A percentile compares a stretch with the other conserved stretches of the same genome.
phyloP scores from a whole-genome alignment of 1,139 yeast genomes.

The Yamadazyma epiphylla region DNA sequence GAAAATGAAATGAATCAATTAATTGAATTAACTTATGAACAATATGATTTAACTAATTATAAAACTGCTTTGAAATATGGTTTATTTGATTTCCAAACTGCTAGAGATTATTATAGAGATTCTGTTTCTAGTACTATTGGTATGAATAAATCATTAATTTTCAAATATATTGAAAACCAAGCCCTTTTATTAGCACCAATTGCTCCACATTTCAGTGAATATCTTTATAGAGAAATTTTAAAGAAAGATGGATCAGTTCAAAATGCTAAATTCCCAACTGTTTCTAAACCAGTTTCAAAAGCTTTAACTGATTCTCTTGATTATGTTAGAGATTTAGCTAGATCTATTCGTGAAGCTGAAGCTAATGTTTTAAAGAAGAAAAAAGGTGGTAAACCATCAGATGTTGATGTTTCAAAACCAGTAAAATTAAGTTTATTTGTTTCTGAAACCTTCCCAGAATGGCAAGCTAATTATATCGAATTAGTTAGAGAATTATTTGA shows the following conservation, averaged over 20 bases:
- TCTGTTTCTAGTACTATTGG: constrained; percentile 52
- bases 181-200: constrained; percentile 82
- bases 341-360: constrained; percentile 91
- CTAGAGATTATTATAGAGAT: constrained; percentile 96
- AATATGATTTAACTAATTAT: constrained; percentile 71
- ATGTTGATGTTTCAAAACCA: constrained; percentile 70
- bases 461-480: constrained; percentile 90
- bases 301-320: constrained; percentile 63
- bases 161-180: constrained; percentile 82
- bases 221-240: constrained; percentile 78
- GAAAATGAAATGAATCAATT: constrained; percentile 90
- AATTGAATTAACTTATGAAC: constrained; percentile 66
- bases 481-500: constrained; percentile 79
- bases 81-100: constrained; percentile 87
- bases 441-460: constrained; percentile 85
- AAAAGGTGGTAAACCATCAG: constrained; percentile 76
- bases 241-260: constrained; percentile 63
- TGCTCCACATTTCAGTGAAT: constrained; percentile 95
- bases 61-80: constrained; percentile 89
- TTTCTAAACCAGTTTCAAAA: constrained; percentile 59
- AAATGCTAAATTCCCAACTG: constrained; percentile 73
- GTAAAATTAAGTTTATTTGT: constrained; percentile 69
- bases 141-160: constrained; percentile 82
- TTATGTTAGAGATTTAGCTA: constrained; percentile 73
- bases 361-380: constrained; percentile 84